Evolutionary conservation across 371 early-diverging fungal genomes (phyloP).

Genomic region (Parasitella parasitica): DNA sequence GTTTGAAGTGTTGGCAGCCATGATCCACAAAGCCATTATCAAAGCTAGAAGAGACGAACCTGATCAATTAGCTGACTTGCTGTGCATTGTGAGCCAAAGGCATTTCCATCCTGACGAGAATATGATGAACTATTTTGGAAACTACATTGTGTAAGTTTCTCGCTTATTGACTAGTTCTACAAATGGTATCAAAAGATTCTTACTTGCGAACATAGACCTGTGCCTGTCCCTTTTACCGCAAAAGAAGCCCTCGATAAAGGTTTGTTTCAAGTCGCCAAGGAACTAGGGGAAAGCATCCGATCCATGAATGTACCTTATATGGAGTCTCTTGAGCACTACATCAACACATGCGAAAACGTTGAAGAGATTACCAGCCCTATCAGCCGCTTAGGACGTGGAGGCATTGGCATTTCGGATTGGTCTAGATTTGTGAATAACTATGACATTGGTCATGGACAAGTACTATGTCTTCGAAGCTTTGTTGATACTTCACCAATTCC

Average conservation of each 20-base stretch:
- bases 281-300: neutral
- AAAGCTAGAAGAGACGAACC: slow-evolving; percentile 2
- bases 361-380: slow-evolving; percentile 5
- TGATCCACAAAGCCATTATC: slow-evolving; percentile 3
- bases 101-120: slow-evolving; percentile 14
- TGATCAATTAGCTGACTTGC: slow-evolving; percentile 6
- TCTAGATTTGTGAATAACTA: slow-evolving; percentile 3
- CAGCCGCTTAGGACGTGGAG: neutral
- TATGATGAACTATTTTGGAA: slow-evolving; percentile 19
- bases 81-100: slow-evolving; percentile 4
- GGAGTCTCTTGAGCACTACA: slow-evolving; percentile 21
- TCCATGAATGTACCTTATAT: slow-evolving; percentile 11
- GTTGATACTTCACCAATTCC: slow-evolving; percentile 17
- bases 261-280: neutral
- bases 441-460: slow-evolving; percentile 12
- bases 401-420: slow-evolving; percentile 20
- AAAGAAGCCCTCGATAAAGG: neutral
- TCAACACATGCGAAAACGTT: slow-evolving; percentile 1
- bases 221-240: slow-evolving; percentile 1
- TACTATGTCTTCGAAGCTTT: slow-evolving; percentile 6
- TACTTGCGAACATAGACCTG: too few species aligned
- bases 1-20: slow-evolving; percentile 4
- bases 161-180: neutral
- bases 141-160: slow-evolving; percentile 12
- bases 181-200: too few species aligned